Evolutionary conservation across 495 filamentous ascomycete genomes (phyloP), one percentile per base, ranked within the genome.

Genomic region (Letharia columbiana): DNA sequence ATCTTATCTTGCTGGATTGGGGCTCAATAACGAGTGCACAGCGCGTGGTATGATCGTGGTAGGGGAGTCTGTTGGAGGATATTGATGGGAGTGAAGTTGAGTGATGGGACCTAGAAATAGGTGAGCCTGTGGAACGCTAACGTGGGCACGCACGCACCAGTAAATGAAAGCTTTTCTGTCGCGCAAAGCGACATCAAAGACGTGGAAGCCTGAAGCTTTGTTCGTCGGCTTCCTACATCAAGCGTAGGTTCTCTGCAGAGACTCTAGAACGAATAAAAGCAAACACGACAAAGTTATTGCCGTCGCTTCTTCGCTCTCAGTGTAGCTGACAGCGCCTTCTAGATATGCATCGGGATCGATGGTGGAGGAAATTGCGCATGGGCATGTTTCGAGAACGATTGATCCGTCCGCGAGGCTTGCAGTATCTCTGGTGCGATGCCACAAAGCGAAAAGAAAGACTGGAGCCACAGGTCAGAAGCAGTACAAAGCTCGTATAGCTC

Each of bases 101-200:
- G 60, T 61, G 60, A 45, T 33, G 44, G 40, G n/a, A 17, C 1
- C 23, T 61, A 61, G 60, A 47, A 61, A 61, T 61, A 61, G 23
- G 60, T 35, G 60, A 61, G 23, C 41, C 44, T 61, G 13, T 8
- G 35, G 23, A 47, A 47, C 60, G 41, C 40, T 61, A 47, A 35
- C 40, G 23, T 33, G 18, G 28, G n/a, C 59, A 44, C n/a, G 42
- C 40, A 4, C 11, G 45, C n/a, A 23, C 37, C 28, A 47, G 23
- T 31, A 18, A n/a, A 33, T 5, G 15, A 5, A 45, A 31, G 28
- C 40, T 33, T 45, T 33, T 15, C 20, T 42, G 7, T 47, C 15
- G n/a, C 60, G 60, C 37, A 47, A 33, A 33, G 40, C 60, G 5
- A n/a, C 60, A 61, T 61, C 20, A 61, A 61, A 61, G 60, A 20